A percentile compares a stretch with the other conserved stretches of the same genome.
These are phyloP conservation scores for Ceratobasidium sp. DNA, from an alignment of 1,284 basidiomycete species.

Conservation along the genomic window DNA sequence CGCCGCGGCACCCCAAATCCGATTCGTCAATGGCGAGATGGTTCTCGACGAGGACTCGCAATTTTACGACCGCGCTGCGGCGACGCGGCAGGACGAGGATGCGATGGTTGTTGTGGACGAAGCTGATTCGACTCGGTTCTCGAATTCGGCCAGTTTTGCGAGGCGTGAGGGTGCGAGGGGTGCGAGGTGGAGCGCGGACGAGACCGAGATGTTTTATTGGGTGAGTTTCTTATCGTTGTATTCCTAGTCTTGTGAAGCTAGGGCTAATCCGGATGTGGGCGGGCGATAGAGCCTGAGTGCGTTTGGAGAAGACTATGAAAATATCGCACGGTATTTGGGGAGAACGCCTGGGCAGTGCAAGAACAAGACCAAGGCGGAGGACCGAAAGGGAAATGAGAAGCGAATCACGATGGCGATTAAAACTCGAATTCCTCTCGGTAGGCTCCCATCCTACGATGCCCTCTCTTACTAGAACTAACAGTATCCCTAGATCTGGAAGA, in stretches of 20 bases:
- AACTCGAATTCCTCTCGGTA: slow-evolving; percentile 48
- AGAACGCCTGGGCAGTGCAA: slow-evolving; percentile 57
- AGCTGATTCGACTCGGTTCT: slow-evolving; percentile 55
- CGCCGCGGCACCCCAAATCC: slow-evolving; percentile 53
- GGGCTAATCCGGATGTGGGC: neutral
- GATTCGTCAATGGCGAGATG: slow-evolving; percentile 57
- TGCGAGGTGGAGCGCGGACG: slow-evolving; percentile 55
- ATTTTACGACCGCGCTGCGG: slow-evolving; percentile 52
- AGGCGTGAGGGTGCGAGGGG: slow-evolving; percentile 51
- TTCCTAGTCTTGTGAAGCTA: neutral
- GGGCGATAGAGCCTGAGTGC: slow-evolving; percentile 49
- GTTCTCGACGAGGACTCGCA: slow-evolving; percentile 57
- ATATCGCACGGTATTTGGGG: slow-evolving; percentile 57
- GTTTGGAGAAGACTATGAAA: slow-evolving; percentile 60
- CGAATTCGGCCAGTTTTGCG: slow-evolving; percentile 56
- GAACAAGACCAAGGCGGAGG: slow-evolving; percentile 57
- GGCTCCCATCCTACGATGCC: neutral
- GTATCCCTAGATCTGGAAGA: slow-evolving; percentile 46
- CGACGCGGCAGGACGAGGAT: slow-evolving; percentile 52
- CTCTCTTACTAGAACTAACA: neutral
- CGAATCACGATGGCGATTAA: slow-evolving; percentile 47
- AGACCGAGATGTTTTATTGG: slow-evolving; percentile 56
- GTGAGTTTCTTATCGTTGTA: slow-evolving; percentile 47
- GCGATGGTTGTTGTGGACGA: slow-evolving; percentile 56
- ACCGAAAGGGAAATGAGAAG: slow-evolving; percentile 52